Percentiles rank a stretch among this genome's conserved stretches.
Evolutionary conservation across 2,329 filamentous ascomycete species (phyloP).

Genomic region (Bisporella sp.): DNA sequence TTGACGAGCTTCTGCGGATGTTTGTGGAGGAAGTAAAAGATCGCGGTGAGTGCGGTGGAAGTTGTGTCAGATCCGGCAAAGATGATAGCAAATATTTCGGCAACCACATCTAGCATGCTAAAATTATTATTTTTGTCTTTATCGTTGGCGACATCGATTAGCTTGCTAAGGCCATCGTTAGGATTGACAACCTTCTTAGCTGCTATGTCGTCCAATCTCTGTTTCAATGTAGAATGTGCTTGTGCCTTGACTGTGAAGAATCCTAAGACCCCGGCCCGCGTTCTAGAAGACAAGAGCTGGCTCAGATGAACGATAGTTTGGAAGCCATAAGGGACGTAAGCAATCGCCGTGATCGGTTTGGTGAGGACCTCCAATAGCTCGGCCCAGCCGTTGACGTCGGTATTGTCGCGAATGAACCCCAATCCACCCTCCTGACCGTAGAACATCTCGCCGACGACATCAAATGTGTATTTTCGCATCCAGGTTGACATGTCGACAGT

Average conservation of each 20-base stretch:
- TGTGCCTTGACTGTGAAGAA: not conserved
- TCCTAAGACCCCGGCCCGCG: not conserved
- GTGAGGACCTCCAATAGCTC: not conserved
- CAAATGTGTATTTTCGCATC: not conserved
- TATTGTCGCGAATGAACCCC: not conserved
- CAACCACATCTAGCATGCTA: not conserved
- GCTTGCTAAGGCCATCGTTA: not conserved
- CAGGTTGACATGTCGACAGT: not conserved
- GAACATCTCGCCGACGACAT: not conserved
- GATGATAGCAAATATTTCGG: conserved; percentile 1
- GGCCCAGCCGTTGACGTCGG: not conserved
- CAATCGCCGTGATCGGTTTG: not conserved
- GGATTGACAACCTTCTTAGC: not conserved
- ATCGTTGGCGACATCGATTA: not conserved
- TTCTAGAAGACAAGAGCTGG: not conserved
- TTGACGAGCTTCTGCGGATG: conserved; percentile 5
- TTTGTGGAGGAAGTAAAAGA: conserved; percentile 2
- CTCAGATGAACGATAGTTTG: not conserved
- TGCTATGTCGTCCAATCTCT: not conserved
- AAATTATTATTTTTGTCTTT: not conserved
- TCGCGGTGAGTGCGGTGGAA: conserved; percentile 1
- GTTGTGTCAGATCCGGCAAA: conserved; percentile 11
- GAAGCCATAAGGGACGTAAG: not conserved
- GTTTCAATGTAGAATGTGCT: not conserved
- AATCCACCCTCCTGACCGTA: not conserved